A percentile compares a stretch with the other conserved stretches of the same genome.
Conservation (phyloP, 306 rosid genomes). For the Dryas alaskensis region DNA sequence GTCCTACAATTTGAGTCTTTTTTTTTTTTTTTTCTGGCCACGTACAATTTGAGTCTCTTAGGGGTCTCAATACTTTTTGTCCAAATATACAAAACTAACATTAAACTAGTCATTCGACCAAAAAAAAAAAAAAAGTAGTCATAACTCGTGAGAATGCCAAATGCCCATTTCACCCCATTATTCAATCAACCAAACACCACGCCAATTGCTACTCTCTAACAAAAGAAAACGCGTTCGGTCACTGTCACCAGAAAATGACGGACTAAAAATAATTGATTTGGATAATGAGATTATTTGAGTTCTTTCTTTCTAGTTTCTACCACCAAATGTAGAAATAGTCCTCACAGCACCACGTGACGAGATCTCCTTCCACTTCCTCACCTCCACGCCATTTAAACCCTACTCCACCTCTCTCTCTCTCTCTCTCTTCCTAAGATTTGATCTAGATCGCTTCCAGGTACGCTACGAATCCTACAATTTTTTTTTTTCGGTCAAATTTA, state of each 20-base stretch:
- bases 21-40: no score
- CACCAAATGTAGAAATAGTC: slow-evolving; percentile 5
- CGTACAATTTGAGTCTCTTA: no score
- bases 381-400: slow-evolving; percentile 16
- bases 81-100: no score
- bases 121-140: no score
- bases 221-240: not conserved
- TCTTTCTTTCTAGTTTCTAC: not conserved
- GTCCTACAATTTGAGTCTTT: no score
- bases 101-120: no score
- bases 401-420: not conserved
- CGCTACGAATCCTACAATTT: slow-evolving; percentile 3
- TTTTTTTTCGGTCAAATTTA: not conserved
- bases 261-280: not conserved
- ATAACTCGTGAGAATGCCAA: no score
- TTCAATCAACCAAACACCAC: no score
- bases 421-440: not conserved
- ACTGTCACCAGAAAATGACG: not conserved
- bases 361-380: not conserved
- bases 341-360: slow-evolving; percentile 17
- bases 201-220: no score
- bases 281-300: not conserved
- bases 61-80: no score
- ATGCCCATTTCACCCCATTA: no score
- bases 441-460: slow-evolving; percentile 26